Evolutionary conservation across 139 green algal species (phyloP), one percentile per base, ranked within the genome.

Genomic region (Chlamydomonas incerta): DNA sequence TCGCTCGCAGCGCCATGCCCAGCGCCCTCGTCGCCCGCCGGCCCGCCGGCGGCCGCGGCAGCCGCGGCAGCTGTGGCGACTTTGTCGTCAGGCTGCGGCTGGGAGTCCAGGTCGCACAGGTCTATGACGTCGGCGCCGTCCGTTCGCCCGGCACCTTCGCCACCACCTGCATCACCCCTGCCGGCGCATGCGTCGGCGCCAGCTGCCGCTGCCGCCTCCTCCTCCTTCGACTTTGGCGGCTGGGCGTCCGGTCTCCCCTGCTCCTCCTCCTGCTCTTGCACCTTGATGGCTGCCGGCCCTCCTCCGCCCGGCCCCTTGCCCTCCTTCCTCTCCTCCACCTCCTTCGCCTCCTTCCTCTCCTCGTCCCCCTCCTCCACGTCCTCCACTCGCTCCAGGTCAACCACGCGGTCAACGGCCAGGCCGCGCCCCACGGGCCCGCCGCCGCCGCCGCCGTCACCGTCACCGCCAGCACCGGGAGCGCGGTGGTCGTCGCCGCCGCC

Each of bases 351-450:
- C 5, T 5, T 8, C 41, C 41, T 5, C n/a, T n/a, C n/a, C n/a
- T n/a, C n/a, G n/a, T n/a, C n/a, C n/a, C 46, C 8, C 62, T 65
- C 33, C 62, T n/a, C 37, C 71, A 70, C 5, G 72, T 67, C 26
- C 26, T 60, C 50, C 76, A 58, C 31, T 35, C 69, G 35, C 41
- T 68, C 73, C 57, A 87, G n/a, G 0, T 90, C 87, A 23, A 90
- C 50, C 28, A 93, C 90, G 31, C 37, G 35, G 63, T 93, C 83
- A 28, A 92, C 79, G 4, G 80, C 71, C 28, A 93, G 69, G 18
- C 88, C 91, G 21, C 85, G 72, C 3, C 65, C 52, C 34, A 65
- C 35, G 37, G 58, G n/a, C 81, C n/a, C 29, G 70, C 88, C 37
- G 79, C 79, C 81, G 35, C 41, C 46, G 71, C 72, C 41, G 46